Percentiles rank a stretch among this genome's conserved stretches.
Conservation (phyloP, 129 eudicot species). For the Flaveria bidentis region DNA sequence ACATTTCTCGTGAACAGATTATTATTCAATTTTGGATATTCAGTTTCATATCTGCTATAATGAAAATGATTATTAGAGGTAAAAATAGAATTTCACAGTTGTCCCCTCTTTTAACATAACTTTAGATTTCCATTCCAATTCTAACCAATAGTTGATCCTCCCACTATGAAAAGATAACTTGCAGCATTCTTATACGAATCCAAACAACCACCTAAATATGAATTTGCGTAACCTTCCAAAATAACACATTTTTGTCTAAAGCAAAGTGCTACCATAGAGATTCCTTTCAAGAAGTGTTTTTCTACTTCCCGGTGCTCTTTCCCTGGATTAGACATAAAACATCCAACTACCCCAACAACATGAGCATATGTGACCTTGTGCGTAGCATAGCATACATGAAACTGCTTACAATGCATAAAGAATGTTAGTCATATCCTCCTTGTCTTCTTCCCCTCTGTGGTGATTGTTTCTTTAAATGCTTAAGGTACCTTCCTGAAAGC, state of each 20-base stretch:
- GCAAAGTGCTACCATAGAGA: background rate
- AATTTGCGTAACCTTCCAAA: background rate
- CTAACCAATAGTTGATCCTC: background rate
- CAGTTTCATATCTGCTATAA: background rate
- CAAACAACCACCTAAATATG: background rate
- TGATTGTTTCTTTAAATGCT: background rate
- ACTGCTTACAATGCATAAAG: background rate
- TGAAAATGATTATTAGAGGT: background rate
- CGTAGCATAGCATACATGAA: too few relatives aligned
- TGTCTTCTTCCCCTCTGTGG: background rate
- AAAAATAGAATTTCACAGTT: background rate
- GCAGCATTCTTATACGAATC: background rate
- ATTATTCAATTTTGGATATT: background rate
- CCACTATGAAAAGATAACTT: background rate
- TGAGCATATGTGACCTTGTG: too few relatives aligned
- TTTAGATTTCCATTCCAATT: background rate
- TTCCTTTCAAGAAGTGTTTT: background rate
- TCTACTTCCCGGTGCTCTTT: background rate
- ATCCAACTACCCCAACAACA: too few relatives aligned
- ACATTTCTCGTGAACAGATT: background rate
- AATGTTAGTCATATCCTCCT: background rate
- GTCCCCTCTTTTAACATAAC: background rate
- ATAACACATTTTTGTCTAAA: background rate
- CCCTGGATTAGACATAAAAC: background rate
- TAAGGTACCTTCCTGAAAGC: background rate